Evolutionary conservation across 1,139 yeast species (phyloP), one percentile per base, ranked within the genome.

Genomic region (Candida dubliniensis): DNA sequence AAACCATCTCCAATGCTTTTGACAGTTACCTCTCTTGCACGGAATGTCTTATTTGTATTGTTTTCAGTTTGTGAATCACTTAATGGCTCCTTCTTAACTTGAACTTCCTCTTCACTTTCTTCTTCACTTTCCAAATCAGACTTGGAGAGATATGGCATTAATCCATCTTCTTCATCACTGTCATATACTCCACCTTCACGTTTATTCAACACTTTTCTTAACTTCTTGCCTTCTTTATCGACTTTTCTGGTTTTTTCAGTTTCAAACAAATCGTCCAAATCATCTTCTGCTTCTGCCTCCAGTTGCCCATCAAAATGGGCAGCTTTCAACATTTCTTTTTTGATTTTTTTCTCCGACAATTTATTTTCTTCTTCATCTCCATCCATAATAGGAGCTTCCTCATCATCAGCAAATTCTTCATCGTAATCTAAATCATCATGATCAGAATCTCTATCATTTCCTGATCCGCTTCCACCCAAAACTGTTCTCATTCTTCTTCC

Each of bases 361-460:
- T 87, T 90, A 61, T 89, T 87, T 60, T 93, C 99, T 58, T 89
- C 95, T 60, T 93, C 99, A 46, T 91, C 90, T 41, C 97, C 98
- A 59, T 93, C 99, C 78, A 93, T 83, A 48, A 91, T 87, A 26
- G 99, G 99, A 1, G 98, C 98, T 63, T 93, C 99, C 67, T 93
- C 99, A 63, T 93, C 99, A 64, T 93, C 99, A 18, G 96, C 98
- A 66, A 93, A 93, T 61, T 91, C 98, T 61, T 93, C 99, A 54
- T 93, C 97, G 58, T 78, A 95, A 68, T 93, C 99, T 54, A 91
- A 69, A 60, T 91, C 98, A 54, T 91, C 97, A 52, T 87, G 91
- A 50, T 89, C 96, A 8, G 89, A 84, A 54, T 83, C 89, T 51
- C 83, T 67, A 40, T 76, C 84, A 34, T 73, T 79, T 13, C 70